Conservation (phyloP, 495 filamentous ascomycete genomes). For the Chaetomidium leptoderma region DNA sequence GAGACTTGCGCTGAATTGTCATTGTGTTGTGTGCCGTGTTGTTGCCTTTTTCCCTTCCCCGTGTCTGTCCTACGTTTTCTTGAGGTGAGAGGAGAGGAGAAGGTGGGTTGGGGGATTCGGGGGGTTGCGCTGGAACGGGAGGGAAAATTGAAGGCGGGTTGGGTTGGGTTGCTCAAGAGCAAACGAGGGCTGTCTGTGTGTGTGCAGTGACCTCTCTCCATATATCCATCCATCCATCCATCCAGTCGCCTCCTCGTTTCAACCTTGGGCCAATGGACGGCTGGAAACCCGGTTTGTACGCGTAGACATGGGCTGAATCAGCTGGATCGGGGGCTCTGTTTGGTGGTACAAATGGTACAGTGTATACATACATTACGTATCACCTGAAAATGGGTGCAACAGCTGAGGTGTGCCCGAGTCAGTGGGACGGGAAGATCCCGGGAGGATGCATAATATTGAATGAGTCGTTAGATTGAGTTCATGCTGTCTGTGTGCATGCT, state of each 20-base stretch:
- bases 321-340: not conserved
- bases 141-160: too few species aligned
- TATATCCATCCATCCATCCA: too few species aligned
- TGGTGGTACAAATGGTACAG: not conserved
- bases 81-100: not conserved
- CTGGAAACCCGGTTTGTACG: not conserved
- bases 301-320: not conserved
- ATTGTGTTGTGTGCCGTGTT: too few species aligned
- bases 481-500: not conserved
- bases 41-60: too few species aligned
- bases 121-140: not conserved
- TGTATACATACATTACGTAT: not conserved
- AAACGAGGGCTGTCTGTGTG: too few species aligned
- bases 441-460: conserved; percentile 6
- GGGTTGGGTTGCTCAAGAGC: not conserved
- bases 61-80: not conserved
- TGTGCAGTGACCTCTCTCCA: too few species aligned
- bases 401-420: not conserved
- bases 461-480: not conserved
- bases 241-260: not conserved
- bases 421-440: conserved; percentile 10
- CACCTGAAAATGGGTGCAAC: not conserved
- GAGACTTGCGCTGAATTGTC: too few species aligned
- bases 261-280: not conserved
- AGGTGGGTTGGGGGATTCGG: not conserved